phyloP scores from a whole-genome alignment of 148 eudicot species.

The Oxyria digyna region DNA sequence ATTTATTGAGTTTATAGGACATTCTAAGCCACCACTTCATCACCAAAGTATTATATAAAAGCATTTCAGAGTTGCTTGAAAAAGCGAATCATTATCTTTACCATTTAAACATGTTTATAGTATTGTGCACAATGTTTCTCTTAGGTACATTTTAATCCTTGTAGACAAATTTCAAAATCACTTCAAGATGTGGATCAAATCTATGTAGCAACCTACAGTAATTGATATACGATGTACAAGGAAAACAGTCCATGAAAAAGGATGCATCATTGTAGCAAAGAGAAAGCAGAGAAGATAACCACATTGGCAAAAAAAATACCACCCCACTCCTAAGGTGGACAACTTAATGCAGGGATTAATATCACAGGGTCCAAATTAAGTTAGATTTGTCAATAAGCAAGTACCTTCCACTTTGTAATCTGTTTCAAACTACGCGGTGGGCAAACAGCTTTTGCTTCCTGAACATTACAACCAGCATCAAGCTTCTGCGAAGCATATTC shows the following conservation, averaged over 20 bases:
- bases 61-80: neutral
- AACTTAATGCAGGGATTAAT: neutral
- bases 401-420: slow-evolving; percentile 71
- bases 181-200: neutral
- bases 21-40: neutral
- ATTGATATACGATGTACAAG: neutral
- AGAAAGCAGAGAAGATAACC: neutral
- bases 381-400: neutral
- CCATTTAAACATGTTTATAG: neutral
- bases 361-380: neutral
- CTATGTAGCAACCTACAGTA: neutral
- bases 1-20: neutral
- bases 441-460: slow-evolving; percentile 65
- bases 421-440: slow-evolving; percentile 48
- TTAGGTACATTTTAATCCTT: neutral
- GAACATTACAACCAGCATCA: slow-evolving; percentile 47
- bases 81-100: neutral
- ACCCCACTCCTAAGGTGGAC: neutral
- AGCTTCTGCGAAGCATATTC: slow-evolving; percentile 54
- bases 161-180: neutral
- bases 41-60: neutral
- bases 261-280: neutral
- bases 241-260: neutral
- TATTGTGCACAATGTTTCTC: neutral
- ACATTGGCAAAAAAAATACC: neutral